Evolutionary conservation across 805 yeast genomes (phyloP).

Genomic region (Scheffersomyces amazonensis): DNA sequence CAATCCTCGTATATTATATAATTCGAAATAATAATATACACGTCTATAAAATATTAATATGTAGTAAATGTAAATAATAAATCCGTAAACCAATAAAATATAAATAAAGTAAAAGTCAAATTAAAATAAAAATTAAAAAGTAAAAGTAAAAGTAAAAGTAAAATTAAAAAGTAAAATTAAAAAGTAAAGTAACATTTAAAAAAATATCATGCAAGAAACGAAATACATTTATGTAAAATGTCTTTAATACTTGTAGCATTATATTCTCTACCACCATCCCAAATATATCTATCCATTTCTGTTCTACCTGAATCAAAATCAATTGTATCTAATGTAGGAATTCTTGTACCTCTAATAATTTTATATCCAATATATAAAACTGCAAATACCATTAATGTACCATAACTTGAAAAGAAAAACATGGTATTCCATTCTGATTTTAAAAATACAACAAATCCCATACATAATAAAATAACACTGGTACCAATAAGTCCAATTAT

Average conservation of each 20-base stretch:
- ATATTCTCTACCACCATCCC: slow-evolving; percentile 69
- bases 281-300: slow-evolving; percentile 74
- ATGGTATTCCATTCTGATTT: slow-evolving; percentile 56
- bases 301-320: slow-evolving; percentile 84
- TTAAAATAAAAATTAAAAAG: not conserved
- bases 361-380: slow-evolving; percentile 55
- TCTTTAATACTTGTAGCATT: slow-evolving; percentile 31
- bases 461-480: slow-evolving; percentile 45
- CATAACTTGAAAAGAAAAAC: slow-evolving; percentile 64
- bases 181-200: not conserved
- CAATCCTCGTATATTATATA: too few relatives aligned
- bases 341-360: slow-evolving; percentile 56
- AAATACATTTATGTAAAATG: slow-evolving; percentile 25
- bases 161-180: too few relatives aligned
- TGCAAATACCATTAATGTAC: slow-evolving; percentile 53
- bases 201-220: slow-evolving; percentile 33
- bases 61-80: too few relatives aligned
- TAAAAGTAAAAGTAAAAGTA: not conserved
- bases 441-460: slow-evolving; percentile 64
- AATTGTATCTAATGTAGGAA: slow-evolving; percentile 67
- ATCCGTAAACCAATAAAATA: too few relatives aligned
- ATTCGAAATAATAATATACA: too few relatives aligned
- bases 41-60: too few relatives aligned
- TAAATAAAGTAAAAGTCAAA: not conserved
- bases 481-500: slow-evolving; percentile 60